A percentile compares a stretch with the other conserved stretches of the same genome.
phyloP scores from a whole-genome alignment of 2,329 filamentous ascomycete genomes.

The Ceratocystis cacaofunesta region DNA sequence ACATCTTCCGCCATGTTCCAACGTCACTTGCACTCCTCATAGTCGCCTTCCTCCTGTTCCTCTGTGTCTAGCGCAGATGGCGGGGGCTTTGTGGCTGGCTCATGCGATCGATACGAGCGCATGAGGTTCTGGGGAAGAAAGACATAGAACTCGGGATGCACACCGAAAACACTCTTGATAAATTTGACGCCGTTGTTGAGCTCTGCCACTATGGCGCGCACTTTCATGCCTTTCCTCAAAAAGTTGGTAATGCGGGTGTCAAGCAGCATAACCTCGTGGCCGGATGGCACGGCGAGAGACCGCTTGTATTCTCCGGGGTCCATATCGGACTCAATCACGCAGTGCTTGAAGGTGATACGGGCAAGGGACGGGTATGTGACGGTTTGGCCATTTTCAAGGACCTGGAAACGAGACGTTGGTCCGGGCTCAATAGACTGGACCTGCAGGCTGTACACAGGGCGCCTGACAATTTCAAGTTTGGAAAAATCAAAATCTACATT shows the following conservation, averaged over 20 bases:
- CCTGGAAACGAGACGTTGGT: background rate
- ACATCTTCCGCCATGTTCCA: too few relatives aligned
- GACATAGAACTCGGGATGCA: constrained; percentile 48
- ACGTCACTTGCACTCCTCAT: background rate
- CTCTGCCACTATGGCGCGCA: constrained; percentile 40
- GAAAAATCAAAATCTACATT: background rate
- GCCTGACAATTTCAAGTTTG: background rate
- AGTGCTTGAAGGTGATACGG: constrained; percentile 20
- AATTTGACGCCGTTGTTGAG: constrained; percentile 50
- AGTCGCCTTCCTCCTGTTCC: background rate
- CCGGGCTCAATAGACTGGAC: constrained; percentile 5
- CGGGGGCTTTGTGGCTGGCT: constrained; percentile 29
- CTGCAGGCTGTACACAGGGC: background rate
- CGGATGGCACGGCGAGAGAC: background rate
- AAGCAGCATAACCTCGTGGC: constrained; percentile 41
- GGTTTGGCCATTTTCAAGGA: background rate
- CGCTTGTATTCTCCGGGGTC: constrained; percentile 23
- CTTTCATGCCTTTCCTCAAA: constrained; percentile 50
- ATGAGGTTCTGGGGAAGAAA: constrained; percentile 57
- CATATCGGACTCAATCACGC: constrained; percentile 35
- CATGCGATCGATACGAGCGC: constrained; percentile 47
- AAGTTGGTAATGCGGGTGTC: constrained; percentile 41
- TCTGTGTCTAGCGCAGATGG: constrained; percentile 27
- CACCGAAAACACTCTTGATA: constrained; percentile 41
- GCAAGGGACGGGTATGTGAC: constrained; percentile 4